phyloP scores from a whole-genome alignment of 208 protist genomes.

The Herpetomonas muscarum region DNA sequence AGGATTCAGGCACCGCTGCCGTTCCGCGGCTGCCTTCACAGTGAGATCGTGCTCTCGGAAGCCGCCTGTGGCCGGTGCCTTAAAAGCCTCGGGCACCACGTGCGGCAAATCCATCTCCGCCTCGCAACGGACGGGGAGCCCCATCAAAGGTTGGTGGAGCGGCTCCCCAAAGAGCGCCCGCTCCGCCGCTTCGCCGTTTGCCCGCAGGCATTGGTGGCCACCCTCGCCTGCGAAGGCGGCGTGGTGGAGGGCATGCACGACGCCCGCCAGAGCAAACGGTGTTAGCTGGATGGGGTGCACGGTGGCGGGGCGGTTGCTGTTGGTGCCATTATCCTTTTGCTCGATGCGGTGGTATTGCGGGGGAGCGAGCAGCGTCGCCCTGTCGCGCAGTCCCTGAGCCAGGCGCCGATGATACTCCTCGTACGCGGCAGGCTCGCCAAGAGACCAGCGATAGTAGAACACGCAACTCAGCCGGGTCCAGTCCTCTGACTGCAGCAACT shows the following conservation, averaged over 20 bases:
- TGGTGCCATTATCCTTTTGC: slow-evolving; percentile 65
- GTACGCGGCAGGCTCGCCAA: slow-evolving; percentile 71
- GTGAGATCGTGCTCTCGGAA: slow-evolving; percentile 39
- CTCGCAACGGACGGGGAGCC: slow-evolving; percentile 33
- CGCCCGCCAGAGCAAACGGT: slow-evolving; percentile 40
- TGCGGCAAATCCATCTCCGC: slow-evolving; percentile 40
- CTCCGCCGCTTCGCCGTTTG: slow-evolving; percentile 4
- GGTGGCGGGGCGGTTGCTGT: slow-evolving; percentile 47
- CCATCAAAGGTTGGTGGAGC: slow-evolving; percentile 35
- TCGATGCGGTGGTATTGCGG: slow-evolving; percentile 19
- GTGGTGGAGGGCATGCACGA: slow-evolving; percentile 21
- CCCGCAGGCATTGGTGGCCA: slow-evolving; percentile 31
- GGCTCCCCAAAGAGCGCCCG: slow-evolving; percentile 62
- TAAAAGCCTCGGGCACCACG: slow-evolving; percentile 10
- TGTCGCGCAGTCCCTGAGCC: slow-evolving; percentile 15
- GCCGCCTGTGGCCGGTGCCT: slow-evolving; percentile 29
- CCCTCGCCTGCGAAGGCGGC: slow-evolving; percentile 24
- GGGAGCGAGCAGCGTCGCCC: slow-evolving; percentile 6
- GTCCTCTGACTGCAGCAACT: slow-evolving; percentile 26
- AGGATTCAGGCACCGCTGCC: slow-evolving; percentile 37
- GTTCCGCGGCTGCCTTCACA: slow-evolving; percentile 32
- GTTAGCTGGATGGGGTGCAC: slow-evolving; percentile 40
- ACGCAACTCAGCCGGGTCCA: slow-evolving; percentile 86
- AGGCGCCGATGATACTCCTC: slow-evolving; percentile 70
- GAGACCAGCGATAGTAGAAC: slow-evolving; percentile 82